A percentile compares a stretch with the other conserved stretches of the same genome.
These are phyloP conservation scores for Blumeria hordei DNA, from an alignment of 2,329 filamentous ascomycete species.

Conservation along the genomic window DNA sequence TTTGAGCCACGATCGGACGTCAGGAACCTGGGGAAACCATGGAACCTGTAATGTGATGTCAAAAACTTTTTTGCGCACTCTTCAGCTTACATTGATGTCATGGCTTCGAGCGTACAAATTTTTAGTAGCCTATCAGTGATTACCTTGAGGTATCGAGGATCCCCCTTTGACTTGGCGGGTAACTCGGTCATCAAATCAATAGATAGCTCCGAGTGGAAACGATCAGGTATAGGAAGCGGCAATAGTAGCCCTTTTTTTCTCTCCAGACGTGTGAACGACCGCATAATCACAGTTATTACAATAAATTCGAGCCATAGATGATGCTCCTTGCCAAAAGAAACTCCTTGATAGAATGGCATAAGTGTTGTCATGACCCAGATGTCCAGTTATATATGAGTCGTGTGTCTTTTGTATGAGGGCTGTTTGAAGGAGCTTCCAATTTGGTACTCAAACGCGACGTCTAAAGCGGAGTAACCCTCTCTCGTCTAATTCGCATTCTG, in stretches of 20 bases:
- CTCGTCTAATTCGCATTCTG: not conserved
- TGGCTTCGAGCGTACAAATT: not conserved
- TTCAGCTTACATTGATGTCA: not conserved
- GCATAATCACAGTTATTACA: not conserved
- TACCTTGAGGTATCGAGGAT: not conserved
- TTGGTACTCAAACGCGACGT: not conserved
- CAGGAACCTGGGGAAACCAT: not conserved
- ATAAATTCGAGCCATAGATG: not conserved
- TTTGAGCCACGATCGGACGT: not conserved
- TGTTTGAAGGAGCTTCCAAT: not conserved
- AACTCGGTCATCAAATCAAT: not conserved
- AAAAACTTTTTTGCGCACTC: not conserved
- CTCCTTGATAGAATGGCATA: not conserved
- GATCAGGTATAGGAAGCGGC: not conserved
- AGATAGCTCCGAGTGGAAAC: not conserved
- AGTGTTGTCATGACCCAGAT: not conserved
- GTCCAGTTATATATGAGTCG: not conserved
- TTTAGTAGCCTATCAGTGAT: not conserved
- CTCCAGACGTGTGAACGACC: not conserved
- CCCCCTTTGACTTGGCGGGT: not conserved
- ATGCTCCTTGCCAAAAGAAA: not conserved
- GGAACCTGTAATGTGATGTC: not conserved
- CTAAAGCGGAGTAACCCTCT: not conserved
- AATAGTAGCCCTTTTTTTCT: not conserved
- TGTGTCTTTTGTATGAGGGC: not conserved